Percentiles rank a stretch among this genome's conserved stretches.
These are phyloP conservation scores for Trichoderma gracile DNA, from an alignment of 2,329 filamentous ascomycete species.

Conservation along the genomic window DNA sequence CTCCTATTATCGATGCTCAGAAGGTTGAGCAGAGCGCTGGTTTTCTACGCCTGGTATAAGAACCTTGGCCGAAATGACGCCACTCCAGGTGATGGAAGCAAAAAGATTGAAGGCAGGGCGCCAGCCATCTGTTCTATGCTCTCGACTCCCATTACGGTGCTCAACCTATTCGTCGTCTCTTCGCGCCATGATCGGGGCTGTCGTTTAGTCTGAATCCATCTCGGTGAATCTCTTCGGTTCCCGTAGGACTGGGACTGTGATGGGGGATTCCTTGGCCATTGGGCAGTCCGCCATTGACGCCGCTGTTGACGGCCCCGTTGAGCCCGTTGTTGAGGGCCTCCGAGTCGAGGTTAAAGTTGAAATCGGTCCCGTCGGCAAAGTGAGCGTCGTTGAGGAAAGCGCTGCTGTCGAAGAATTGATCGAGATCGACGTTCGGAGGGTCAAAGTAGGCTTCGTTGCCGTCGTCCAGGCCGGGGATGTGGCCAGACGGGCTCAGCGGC, in stretches of 20 bases:
- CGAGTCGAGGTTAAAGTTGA: conserved; percentile 53
- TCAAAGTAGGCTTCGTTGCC: conserved; percentile 40
- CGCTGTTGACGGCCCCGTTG: background rate
- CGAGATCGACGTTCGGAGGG: conserved; percentile 47
- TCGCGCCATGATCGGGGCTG: conserved; percentile 36
- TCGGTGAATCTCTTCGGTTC: conserved; percentile 53
- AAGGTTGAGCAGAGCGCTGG: no score
- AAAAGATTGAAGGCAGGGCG: no score
- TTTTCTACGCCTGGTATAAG: no score
- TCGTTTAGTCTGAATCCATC: conserved; percentile 42
- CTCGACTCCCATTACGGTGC: background rate
- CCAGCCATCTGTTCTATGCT: background rate
- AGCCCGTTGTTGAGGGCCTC: conserved; percentile 29
- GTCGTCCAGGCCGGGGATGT: conserved; percentile 68
- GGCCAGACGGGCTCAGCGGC: conserved; percentile 76
- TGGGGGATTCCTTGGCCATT: no score
- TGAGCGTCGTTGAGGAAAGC: conserved; percentile 42
- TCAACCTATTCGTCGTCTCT: conserved; percentile 44
- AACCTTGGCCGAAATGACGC: background rate
- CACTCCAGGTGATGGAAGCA: background rate
- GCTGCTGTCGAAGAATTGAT: conserved; percentile 53
- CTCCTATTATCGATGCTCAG: no score
- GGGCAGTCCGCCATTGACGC: conserved; percentile 28
- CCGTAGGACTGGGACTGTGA: conserved; percentile 47
- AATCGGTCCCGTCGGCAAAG: conserved; percentile 50